Base-by-base conservation (phyloP, 2,329 filamentous ascomycete genomes). In the Cadophora luteo-olivacea region DNA sequence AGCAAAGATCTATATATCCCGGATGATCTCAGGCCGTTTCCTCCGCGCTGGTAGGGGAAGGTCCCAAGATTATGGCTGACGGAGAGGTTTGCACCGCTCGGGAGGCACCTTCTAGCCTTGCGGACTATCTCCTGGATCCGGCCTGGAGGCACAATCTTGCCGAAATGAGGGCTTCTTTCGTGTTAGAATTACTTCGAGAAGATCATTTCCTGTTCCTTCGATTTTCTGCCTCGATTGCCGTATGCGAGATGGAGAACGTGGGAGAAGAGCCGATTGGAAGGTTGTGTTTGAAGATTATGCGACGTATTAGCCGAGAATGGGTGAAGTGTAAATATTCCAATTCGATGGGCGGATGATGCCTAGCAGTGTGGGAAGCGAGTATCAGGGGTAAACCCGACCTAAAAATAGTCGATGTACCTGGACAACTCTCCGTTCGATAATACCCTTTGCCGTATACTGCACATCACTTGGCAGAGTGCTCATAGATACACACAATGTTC, bases 11-110 rank as follows among this genome's bases (percentile, higher is more conserved):
- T 24, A 24, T 45, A 51, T 66, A 16, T 36, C 36, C 54, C 64
- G 68, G 68, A 69, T 55, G 64, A 67, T 66, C 38, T 32, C 45
- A 33, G 24, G 48, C 68, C 68, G 68, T 64, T 66, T 66, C n/a
- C 52, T 69, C 67, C 67, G 67, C 45, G 22, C 57, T 63, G 24
- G 41, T 48, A 32, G 25, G 29, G 57, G 62, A 49, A 65, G 57
- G 62, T 51, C 25, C 48, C 29, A 64, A 24, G 51, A 41, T 16
- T 52, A 57, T 8, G 58, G 36, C 29, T 62, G 33, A 57, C 61
- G 62, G 49, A 45, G 22, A 6, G 11, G 51, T 64, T 7, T 41
- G n/a, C 9, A 54, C 16, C 51, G 36, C 38, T 57, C 33, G 29
- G 32, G 12, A 64, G 8, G 32, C 48, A 16, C 41, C n/a, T 33